Evolutionary conservation across 2,329 filamentous ascomycete genomes (phyloP).

Genomic region (Nemania diffusa): DNA sequence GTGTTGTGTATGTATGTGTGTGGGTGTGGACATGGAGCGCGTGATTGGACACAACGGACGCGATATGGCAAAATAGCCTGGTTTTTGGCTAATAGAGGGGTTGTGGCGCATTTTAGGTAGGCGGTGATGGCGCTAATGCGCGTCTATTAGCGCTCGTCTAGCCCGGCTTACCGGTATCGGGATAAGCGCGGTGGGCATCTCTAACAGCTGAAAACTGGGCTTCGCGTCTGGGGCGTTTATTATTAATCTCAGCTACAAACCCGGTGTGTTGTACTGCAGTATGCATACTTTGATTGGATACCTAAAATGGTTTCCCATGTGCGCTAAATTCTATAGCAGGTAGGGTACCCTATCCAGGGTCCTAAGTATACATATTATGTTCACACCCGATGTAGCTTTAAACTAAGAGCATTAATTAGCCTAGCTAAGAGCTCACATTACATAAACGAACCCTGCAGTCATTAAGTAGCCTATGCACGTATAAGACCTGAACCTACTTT

Average conservation of each 20-base stretch:
- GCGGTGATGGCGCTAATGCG: slow-evolving; percentile 33
- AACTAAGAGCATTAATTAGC: background rate
- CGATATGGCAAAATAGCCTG: slow-evolving; percentile 22
- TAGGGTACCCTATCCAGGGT: background rate
- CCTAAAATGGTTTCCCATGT: background rate
- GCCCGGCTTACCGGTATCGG: background rate
- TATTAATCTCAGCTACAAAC: slow-evolving; percentile 23
- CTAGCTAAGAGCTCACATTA: background rate
- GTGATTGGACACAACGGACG: slow-evolving; percentile 19
- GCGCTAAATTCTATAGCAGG: background rate
- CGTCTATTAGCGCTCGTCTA: slow-evolving; percentile 21
- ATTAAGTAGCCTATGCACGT: background rate
- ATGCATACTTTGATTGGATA: slow-evolving; percentile 18
- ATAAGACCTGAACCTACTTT: background rate
- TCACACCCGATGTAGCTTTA: slow-evolving; percentile 17
- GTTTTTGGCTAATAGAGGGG: background rate
- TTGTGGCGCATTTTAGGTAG: slow-evolving; percentile 27
- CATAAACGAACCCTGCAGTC: slow-evolving; percentile 19
- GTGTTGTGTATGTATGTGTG: slow-evolving; percentile 1
- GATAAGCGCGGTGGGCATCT: background rate
- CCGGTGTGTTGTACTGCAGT: slow-evolving; percentile 23
- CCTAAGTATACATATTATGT: background rate
- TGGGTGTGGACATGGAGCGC: slow-evolving; percentile 4
- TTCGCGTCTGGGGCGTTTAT: slow-evolving; percentile 22
- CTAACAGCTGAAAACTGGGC: slow-evolving; percentile 22